Conservation (phyloP, 805 yeast genomes). For the Pichia cabralensis region DNA sequence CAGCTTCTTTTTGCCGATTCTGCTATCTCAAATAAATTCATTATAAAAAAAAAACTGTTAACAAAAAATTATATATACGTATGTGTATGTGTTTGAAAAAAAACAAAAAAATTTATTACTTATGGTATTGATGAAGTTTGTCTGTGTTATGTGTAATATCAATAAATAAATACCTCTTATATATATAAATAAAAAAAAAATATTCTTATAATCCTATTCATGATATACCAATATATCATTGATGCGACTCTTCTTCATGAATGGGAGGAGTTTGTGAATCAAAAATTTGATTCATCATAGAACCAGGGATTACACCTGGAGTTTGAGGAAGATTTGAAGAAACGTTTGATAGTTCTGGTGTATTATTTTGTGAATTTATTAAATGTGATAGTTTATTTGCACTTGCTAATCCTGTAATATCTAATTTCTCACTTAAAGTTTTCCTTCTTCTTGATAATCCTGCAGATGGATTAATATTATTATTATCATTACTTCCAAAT, state of each 20-base stretch:
- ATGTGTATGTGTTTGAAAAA: too few relatives aligned
- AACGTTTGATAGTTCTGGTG: background rate
- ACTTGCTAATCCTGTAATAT: slow-evolving; percentile 2
- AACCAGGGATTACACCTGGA: slow-evolving; percentile 13
- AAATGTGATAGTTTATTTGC: background rate
- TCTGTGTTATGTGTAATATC: too few relatives aligned
- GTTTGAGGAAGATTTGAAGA: slow-evolving; percentile 6
- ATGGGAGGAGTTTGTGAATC: too few relatives aligned
- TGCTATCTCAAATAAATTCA: background rate
- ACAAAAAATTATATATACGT: too few relatives aligned
- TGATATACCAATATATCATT: slow-evolving; percentile 1
- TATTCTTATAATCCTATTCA: slow-evolving; percentile 2
- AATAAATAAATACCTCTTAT: too few relatives aligned
- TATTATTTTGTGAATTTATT: background rate
- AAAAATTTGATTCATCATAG: slow-evolving; percentile 9
- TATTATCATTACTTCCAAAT: background rate
- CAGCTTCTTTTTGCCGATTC: too few relatives aligned
- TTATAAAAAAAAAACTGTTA: slow-evolving; percentile 1
- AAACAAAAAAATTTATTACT: too few relatives aligned
- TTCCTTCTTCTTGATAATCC: slow-evolving; percentile 9
- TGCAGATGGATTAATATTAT: background rate
- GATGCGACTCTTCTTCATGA: too few relatives aligned
- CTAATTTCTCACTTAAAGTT: slow-evolving; percentile 10
- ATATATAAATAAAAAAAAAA: background rate
- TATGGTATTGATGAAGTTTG: too few relatives aligned